Conservation (phyloP, 371 early-diverging fungal species). For the Saksenaea oblongispora region DNA sequence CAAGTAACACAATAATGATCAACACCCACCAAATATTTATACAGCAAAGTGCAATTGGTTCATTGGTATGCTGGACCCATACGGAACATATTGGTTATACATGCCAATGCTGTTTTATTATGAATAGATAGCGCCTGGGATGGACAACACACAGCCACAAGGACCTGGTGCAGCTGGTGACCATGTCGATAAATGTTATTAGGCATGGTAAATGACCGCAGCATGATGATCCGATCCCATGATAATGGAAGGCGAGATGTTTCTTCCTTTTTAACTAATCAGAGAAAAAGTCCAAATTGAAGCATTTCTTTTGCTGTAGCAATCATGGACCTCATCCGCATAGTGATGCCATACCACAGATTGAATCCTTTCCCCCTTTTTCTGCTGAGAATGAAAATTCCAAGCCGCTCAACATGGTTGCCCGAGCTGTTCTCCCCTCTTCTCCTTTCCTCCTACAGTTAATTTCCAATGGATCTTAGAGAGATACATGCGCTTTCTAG, state of each 20-base stretch:
- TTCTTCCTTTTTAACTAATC: no score
- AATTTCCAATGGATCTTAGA: not conserved
- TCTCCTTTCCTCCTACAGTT: not conserved
- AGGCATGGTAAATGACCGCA: not conserved
- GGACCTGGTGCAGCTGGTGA: not conserved
- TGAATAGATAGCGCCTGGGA: not conserved
- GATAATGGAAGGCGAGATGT: not conserved
- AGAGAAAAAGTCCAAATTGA: no score
- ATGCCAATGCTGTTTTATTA: not conserved
- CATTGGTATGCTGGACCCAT: no score
- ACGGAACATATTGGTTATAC: not conserved
- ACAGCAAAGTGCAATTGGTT: no score
- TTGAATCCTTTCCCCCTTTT: not conserved
- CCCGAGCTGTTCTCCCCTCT: not conserved
- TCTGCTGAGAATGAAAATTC: constrained; percentile 1
- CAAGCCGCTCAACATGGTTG: constrained; percentile 1
- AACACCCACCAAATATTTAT: no score
- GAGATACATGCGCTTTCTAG: not conserved
- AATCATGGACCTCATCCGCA: not conserved
- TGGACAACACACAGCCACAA: not conserved
- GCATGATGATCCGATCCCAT: not conserved
- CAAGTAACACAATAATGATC: no score
- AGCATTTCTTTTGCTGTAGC: no score
- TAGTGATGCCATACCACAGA: not conserved
- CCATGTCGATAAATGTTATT: not conserved